Base-by-base conservation (phyloP, 257 asterid genomes). In the Cordia subcordata region DNA sequence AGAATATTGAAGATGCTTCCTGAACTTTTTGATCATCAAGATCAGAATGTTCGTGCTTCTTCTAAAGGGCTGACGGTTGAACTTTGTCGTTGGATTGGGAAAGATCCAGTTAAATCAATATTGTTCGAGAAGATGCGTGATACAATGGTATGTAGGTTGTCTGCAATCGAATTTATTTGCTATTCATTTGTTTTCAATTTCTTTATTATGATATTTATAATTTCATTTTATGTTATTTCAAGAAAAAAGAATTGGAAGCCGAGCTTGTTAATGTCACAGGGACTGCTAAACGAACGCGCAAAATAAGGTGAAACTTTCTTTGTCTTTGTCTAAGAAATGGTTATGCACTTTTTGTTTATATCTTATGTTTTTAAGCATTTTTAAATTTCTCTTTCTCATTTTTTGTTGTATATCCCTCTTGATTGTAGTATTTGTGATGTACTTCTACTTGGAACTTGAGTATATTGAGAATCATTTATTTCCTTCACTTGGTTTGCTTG, bases 1-100 rank as follows among this genome's bases (percentile, higher is more conserved):
- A 87, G 96, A 84, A 76, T 93, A 71, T 67, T 93, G 88, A 93
- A 89, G 95, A 93, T 93, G 94, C 99, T 93, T 70, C 99, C 99
- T 35, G 97, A 89, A 74, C 94, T 93, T 49, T 93, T 93, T 83
- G 99, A 89, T 74, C 99, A 93, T 79, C 97, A 87, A 82, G 99
- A 93, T 86, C 99, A 93, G 75, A 86, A 93, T 77, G 99, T 93
- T 13, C 99, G 99, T 54, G 95, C 99, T 61, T 93, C 97, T 62
- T 87, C 99, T 0, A 93, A 93, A 79, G 97, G 97, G 44, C 74
- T 93, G 68, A 93, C 99, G 5, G 79, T 93, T 52, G 99, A 93
- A 82, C 97, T 93, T 53, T 93, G 99, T 72, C 96, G 97, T 55
- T 93, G 99, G 99, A 93, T 93, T 64, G 96, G 96, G 68, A 93